Base-by-base conservation (phyloP, 78 protist species). In the Monocercomonoides exilis region DNA sequence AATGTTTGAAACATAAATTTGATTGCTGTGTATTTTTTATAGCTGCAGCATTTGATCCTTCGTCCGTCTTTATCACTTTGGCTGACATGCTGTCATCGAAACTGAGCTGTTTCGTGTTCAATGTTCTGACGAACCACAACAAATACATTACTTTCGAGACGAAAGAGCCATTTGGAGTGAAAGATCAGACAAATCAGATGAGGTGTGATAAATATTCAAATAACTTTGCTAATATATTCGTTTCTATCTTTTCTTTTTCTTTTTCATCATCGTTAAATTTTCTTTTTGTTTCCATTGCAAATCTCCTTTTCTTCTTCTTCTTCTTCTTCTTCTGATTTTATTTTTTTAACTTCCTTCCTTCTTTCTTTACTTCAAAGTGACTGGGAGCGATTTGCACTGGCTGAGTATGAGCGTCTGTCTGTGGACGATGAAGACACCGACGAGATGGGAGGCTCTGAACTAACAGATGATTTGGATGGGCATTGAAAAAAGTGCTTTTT, bases 381-480 rank as follows among this genome's bases (percentile, higher is more conserved):
- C 45, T 95, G 97, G 97, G 93, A 92, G 84, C 90, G 96, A 70
- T 95, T 90, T 85, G 96, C 96, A 11, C 87, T 87, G 32, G 89
- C 44, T 2, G 97, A 95, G 86, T 95, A 95, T 46, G 95, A 93
- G 45, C 88, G 88, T 43, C 90, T 95, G 45, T 63, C 93, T 0
- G 86, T 84, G 64, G 93, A 91, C 34, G 90, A 86, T 0, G 93
- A 87, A 41, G 11, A 29, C 11, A 21, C 11, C 21, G 70, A 54
- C 21, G 70, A 21, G 21, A 21, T 54, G 70, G 70, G 70, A n/a
- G n/a, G n/a, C n/a, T n/a, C n/a, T n/a, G n/a, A n/a, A n/a, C n/a
- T n/a, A n/a, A n/a, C n/a, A n/a, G n/a, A n/a, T n/a, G n/a, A n/a
- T n/a, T n/a, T n/a, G n/a, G n/a, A n/a, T n/a, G n/a, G n/a, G n/a